phyloP scores from a whole-genome alignment of 257 asterid genomes.

The Nicotiana otophora region DNA sequence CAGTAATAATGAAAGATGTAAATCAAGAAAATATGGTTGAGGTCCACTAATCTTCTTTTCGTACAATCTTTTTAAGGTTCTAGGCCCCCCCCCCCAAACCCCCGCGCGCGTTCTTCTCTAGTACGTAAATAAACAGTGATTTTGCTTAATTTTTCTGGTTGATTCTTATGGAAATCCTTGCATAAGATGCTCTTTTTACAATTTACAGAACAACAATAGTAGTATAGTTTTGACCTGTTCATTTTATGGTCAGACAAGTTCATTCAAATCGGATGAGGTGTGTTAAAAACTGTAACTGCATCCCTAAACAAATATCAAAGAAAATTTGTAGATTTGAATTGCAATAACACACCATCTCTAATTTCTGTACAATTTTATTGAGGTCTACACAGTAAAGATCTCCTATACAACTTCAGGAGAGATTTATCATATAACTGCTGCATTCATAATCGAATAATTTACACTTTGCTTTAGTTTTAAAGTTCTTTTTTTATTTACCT shows the following conservation, averaged over 20 bases:
- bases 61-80: background rate
- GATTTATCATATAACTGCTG: background rate
- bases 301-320: background rate
- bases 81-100: too few relatives aligned
- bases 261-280: background rate
- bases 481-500: background rate
- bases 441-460: background rate
- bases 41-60: background rate
- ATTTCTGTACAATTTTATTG: background rate
- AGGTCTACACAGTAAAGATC: background rate
- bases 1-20: background rate
- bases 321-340: background rate
- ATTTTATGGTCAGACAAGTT: background rate
- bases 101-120: too few relatives aligned
- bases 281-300: background rate
- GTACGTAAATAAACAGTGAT: background rate
- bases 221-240: background rate
- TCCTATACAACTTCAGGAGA: constrained; percentile 3
- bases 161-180: background rate
- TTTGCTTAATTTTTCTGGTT: background rate
- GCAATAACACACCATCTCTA: background rate
- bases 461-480: background rate
- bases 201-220: background rate
- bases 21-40: background rate
- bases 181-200: background rate